Evolutionary conservation across 352 stramenopile genomes (phyloP), one percentile per base, ranked within the genome.

Genomic region (Phytophthora chlamydospora): DNA sequence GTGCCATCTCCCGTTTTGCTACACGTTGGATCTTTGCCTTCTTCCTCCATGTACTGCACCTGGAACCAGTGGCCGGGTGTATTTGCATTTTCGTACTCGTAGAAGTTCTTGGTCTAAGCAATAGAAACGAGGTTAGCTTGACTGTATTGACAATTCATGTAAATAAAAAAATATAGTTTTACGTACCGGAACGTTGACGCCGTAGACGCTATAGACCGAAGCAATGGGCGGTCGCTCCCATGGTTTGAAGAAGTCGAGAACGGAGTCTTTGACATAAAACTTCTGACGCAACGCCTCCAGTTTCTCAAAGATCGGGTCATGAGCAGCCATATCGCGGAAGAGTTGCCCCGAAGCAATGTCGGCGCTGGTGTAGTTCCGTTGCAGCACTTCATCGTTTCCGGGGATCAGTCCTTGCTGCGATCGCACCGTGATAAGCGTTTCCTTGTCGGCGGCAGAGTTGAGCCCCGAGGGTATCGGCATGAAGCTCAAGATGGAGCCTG

Each of bases 131-230:
- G 14, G 41, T 33, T 24, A 14, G 31, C 0, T 29, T 3, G 16
- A 8, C 6, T 24, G 17, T 5, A 50, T 32, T 14, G 11, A 58
- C 27, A 31, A 31, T 31, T 9, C 27, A 29, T 24, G 45, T n/a
- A 11, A 34, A 16, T 0, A 19, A 56, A 12, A 4, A 17, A 8
- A 21, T 29, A 59, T n/a, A 1, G 14, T 19, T 6, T 29, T 45
- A 55, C 63, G 12, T 70, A 93, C 85, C 65, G 79, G 77, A 19
- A 91, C 63, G n/a, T 90, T 90, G 42, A 88, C 76, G 43, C 85
- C 85, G 53, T 94, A 94, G 34, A 91, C 73, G 19, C 77, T 71
- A 52, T 92, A 92, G n/a, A 94, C 81, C 0, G 68, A 80, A 38
- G 74, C 75, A 48, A 94, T 92, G 0, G 83, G 85, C 12, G 85